Evolutionary conservation across 805 yeast species (phyloP).

Genomic region (Zygotorulaspora chibaensis): DNA sequence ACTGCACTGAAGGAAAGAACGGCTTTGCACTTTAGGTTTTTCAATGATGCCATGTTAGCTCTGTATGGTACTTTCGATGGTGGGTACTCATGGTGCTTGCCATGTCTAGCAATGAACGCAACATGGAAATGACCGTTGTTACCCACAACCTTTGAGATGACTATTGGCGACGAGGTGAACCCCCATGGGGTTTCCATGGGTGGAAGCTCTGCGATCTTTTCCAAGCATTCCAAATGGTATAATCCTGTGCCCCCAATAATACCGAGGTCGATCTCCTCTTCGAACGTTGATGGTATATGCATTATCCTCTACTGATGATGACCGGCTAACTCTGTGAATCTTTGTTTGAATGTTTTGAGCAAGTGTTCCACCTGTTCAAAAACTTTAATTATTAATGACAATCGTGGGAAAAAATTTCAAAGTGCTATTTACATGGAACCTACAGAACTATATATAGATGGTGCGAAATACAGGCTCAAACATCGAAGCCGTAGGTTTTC

Average conservation of each 20-base stretch:
- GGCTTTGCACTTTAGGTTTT: conserved; percentile 78
- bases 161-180: conserved; percentile 87
- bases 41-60: conserved; percentile 95
- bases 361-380: not conserved
- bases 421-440: not conserved
- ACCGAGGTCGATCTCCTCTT: conserved; percentile 59
- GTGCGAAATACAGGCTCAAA: not conserved
- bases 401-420: too few species aligned
- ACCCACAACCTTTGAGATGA: conserved; percentile 67
- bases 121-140: conserved; percentile 51
- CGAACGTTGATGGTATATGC: conserved; percentile 20
- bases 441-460: conserved; percentile 2
- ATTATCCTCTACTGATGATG: not conserved
- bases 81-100: conserved; percentile 78
- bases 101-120: conserved; percentile 95
- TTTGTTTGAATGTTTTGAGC: not conserved
- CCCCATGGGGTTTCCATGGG: conserved; percentile 96
- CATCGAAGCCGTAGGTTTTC: conserved; percentile 82
- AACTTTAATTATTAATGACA: too few species aligned
- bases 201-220: conserved; percentile 75
- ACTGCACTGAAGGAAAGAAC: conserved; percentile 93
- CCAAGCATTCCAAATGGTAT: conserved; percentile 74
- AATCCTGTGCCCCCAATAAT: conserved; percentile 98
- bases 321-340: not conserved
- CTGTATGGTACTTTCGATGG: conserved; percentile 90